phyloP scores from a whole-genome alignment of 1,139 yeast genomes.

The Pichia cactophila region DNA sequence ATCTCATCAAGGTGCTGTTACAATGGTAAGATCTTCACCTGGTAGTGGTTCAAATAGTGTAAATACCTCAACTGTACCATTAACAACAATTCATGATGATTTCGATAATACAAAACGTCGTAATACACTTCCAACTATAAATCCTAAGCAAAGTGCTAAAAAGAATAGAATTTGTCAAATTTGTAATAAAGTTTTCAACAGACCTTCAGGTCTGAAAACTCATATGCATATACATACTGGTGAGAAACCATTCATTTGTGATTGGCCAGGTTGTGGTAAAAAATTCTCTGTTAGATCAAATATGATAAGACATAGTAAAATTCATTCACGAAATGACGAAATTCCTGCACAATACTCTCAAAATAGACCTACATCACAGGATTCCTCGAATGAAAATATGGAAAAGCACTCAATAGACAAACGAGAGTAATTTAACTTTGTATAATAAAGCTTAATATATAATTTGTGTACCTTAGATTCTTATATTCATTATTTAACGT shows the following conservation, averaged over 20 bases:
- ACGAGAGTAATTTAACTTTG: too few species aligned
- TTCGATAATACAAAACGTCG: not conserved
- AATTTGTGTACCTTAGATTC: too few species aligned
- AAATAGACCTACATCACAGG: not conserved
- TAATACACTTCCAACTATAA: slow-evolving; percentile 2
- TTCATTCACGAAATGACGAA: slow-evolving; percentile 38
- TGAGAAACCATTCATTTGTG: slow-evolving; percentile 69
- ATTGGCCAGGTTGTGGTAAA: slow-evolving; percentile 59
- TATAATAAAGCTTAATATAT: too few species aligned
- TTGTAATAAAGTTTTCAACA: slow-evolving; percentile 71
- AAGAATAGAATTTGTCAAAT: slow-evolving; percentile 44
- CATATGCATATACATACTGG: slow-evolving; percentile 85
- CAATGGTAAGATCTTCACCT: not conserved
- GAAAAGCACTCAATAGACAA: too few species aligned
- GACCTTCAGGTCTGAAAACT: slow-evolving; percentile 76
- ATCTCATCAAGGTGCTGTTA: not conserved
- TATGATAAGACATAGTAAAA: slow-evolving; percentile 67
- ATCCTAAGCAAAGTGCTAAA: not conserved
- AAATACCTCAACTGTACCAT: not conserved
- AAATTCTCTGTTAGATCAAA: slow-evolving; percentile 74
- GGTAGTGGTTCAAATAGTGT: not conserved
- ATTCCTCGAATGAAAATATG: not conserved
- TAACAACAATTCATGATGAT: not conserved
- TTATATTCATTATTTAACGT: too few species aligned
- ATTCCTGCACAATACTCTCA: not conserved